Conservation (phyloP, 257 asterid species). For the Plantago elongata region DNA sequence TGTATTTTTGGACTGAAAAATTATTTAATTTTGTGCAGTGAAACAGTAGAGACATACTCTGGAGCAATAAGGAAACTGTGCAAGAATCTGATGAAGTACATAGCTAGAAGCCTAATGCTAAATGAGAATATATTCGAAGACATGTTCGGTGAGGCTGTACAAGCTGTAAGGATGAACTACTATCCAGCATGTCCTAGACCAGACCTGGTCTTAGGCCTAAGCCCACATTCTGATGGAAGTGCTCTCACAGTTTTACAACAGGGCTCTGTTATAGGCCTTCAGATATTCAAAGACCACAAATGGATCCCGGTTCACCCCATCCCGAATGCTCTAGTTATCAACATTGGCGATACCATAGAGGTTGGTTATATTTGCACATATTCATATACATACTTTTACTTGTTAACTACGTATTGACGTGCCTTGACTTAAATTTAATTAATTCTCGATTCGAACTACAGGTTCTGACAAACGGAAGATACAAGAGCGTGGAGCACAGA, state of each 20-base stretch:
- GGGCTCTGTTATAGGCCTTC: conserved; percentile 75
- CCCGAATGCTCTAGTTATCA: conserved; percentile 82
- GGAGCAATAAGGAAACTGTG: conserved; percentile 63
- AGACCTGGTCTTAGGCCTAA: conserved; percentile 80
- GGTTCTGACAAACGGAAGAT: conserved; percentile 84
- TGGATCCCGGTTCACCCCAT: conserved; percentile 79
- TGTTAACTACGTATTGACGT: neutral
- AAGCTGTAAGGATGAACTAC: conserved; percentile 93
- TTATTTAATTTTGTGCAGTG: conserved; percentile 36
- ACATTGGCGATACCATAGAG: conserved; percentile 92
- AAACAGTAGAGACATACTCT: conserved; percentile 64
- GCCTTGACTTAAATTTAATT: neutral
- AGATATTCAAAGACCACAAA: conserved; percentile 49
- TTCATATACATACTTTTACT: neutral
- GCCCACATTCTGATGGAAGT: conserved; percentile 99
- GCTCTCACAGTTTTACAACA: conserved; percentile 89
- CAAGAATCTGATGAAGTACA: conserved; percentile 66
- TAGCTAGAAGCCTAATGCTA: conserved; percentile 51
- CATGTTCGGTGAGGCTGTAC: conserved; percentile 82
- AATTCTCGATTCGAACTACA: conserved; percentile 10
- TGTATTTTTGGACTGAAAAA: neutral
- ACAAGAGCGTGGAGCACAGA: conserved; percentile 96
- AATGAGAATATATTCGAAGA: conserved; percentile 57
- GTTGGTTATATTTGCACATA: conserved; percentile 25
- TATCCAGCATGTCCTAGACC: conserved; percentile 95